Conservation (phyloP, 257 asterid species). For the Marsdenia floribunda region DNA sequence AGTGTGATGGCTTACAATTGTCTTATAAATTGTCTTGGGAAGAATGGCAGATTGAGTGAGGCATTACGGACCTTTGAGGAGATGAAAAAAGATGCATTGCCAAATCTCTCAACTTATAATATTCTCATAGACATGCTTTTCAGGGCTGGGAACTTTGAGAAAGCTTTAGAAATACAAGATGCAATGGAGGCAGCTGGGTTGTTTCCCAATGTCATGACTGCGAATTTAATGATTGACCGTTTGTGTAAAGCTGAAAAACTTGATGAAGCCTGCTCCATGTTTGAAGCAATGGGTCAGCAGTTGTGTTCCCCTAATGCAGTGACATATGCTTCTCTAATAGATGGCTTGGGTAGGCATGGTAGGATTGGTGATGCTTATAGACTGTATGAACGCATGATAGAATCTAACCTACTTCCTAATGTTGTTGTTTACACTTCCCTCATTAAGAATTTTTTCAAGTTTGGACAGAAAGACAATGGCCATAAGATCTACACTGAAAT, state of each 20-base stretch:
- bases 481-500: constrained; percentile 78
- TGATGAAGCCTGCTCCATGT: constrained; percentile 64
- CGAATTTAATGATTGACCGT: constrained; percentile 78
- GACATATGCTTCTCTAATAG: constrained; percentile 74
- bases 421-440: constrained; percentile 75
- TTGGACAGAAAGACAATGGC: constrained; percentile 66
- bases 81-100: constrained; percentile 73
- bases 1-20: constrained; percentile 74
- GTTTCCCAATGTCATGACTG: constrained; percentile 55
- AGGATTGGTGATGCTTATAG: constrained; percentile 70
- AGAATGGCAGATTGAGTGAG: constrained; percentile 53
- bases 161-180: constrained; percentile 53
- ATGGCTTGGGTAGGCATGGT: constrained; percentile 80
- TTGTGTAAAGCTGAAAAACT: constrained; percentile 75
- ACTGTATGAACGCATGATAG: constrained; percentile 65
- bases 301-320: constrained; percentile 52
- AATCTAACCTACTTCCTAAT: constrained; percentile 42
- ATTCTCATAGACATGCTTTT: constrained; percentile 81
- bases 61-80: constrained; percentile 53
- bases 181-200: constrained; percentile 56
- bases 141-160: constrained; percentile 50
- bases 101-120: constrained; percentile 73
- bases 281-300: constrained; percentile 52
- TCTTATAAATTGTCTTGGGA: constrained; percentile 73
- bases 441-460: constrained; percentile 60